Base-by-base conservation (phyloP, 78 protist species). In the Isochrysis galbana region DNA sequence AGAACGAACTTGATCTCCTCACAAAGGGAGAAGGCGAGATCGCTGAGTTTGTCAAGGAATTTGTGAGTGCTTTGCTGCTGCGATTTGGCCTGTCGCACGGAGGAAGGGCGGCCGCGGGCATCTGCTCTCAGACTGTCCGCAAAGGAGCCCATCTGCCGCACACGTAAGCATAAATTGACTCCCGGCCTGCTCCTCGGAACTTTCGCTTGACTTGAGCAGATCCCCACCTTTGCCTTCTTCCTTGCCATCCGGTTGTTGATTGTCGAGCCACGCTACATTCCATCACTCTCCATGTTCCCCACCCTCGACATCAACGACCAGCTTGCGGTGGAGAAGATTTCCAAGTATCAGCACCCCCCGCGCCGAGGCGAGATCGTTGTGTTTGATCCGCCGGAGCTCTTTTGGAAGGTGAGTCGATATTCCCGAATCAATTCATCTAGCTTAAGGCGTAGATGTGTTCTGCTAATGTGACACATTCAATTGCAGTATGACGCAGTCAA, bases 211-310 rank as follows among this genome's bases (percentile, higher is more conserved):
- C n/a, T n/a, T n/a, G n/a, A n/a, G n/a, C n/a, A n/a, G n/a, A 38
- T 74, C 83, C 88, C 88, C 26, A 80, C 88, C 47, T 44, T 80
- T 23, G 55, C 55, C 88, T 0, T 80, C 88, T 80, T 5, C 88
- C 34, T 80, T 11, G 88, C 51, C 32, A 80, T 80, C 88, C 54
- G 88, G 39, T 5, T 80, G 23, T 7, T 29, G n/a, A 0, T 80
- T 54, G 88, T 80, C 36, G 88, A 80, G 54, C 88, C 88, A 34
- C 54, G 88, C 23, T 80, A 80, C 88, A 80, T 80, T 54, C 88
- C 88, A 7, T 80, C 88, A 23, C 88, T 80, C 55, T 44, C 55
- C 19, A 80, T 80, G 88, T 80, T 10, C 54, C 88, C 88, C 34
- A 44, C 55, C 23, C 34, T 80, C 38, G 88, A 80, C 32, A 17